Conservation (phyloP, 345 rosid genomes). For the Moringa oleifera region DNA sequence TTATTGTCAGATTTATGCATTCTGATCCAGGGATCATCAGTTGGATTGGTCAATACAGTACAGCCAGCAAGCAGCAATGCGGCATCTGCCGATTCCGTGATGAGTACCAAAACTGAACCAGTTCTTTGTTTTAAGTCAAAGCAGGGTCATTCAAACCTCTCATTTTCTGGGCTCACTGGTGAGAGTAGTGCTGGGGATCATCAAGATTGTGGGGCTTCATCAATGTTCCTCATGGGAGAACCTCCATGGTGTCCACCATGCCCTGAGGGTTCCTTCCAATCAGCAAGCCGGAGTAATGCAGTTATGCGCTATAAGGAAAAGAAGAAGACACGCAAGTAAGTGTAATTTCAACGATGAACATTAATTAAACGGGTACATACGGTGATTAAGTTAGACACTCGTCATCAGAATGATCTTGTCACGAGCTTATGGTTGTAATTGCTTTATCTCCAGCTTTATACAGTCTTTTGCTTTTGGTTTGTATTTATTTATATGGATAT, state of each 20-base stretch:
- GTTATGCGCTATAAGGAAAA: conserved; percentile 96
- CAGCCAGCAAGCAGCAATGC: conserved; percentile 73
- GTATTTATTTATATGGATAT: background rate
- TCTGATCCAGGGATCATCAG: conserved; percentile 44
- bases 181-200: conserved; percentile 74
- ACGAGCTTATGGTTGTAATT: background rate
- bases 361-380: background rate
- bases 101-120: conserved; percentile 91
- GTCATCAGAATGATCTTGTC: background rate
- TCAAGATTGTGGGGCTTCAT: conserved; percentile 91
- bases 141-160: conserved; percentile 63
- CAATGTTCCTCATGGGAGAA: conserved; percentile 72
- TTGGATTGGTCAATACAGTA: conserved; percentile 38
- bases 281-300: conserved; percentile 65
- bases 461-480: background rate
- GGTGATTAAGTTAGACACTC: background rate
- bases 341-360: background rate
- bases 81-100: conserved; percentile 79
- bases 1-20: conserved; percentile 1
- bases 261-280: conserved; percentile 49
- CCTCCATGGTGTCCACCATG: conserved; percentile 83
- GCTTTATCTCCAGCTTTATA: background rate
- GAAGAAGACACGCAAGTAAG: conserved; percentile 95
- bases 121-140: conserved; percentile 47
- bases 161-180: conserved; percentile 91